Base-by-base conservation (phyloP, 2,329 filamentous ascomycete genomes). In the Neopestalotiopsis sp. region DNA sequence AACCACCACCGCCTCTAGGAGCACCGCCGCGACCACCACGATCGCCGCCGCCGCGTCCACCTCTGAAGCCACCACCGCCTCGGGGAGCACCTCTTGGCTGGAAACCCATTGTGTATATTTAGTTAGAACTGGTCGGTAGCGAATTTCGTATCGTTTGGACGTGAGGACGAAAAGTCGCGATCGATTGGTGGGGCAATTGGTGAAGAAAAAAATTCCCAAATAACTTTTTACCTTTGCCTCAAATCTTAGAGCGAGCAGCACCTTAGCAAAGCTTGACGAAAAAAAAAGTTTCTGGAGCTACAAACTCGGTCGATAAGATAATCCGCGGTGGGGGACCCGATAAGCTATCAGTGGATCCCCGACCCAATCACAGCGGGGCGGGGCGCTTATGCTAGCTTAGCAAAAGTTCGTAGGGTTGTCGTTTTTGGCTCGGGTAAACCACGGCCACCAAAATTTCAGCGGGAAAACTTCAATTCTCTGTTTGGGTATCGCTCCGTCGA, bases 51-150 rank as follows among this genome's bases (percentile, higher is more conserved):
- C 72, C 70, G 68, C 80, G 75, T 58, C 76, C 74, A 70, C 73
- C 77, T 71, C 77, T 77, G 75, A 75, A 75, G 68, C 77, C 76
- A 65, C 80, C 78, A 70, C 79, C 78, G 53, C 78, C 79, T 72
- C 76, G 79, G 74, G 82, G 80, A 73, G 81, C 78, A 71, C 80
- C 82, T 75, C 81, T 80, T 14, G 72, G 73, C 65, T 62, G 66
- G 70, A 85, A 84, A 72, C 79, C 82, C 83, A 85, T 85, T 40
- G 62, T 70, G 59, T 13, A 34, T 58, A 49, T 45, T 61, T 38
- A 53, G 24, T 56, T 6, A 14, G 13, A 65, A 30, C 3, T 53
- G 62, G 5, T 53, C 62, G 62, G 30, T 32, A 12, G 42, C 17
- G 24, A 53, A 13, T 5, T 17, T 24, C 24, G 20, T 42, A 34